phyloP scores from a whole-genome alignment of 345 rosid genomes.

The Hirschfeldia incana region DNA sequence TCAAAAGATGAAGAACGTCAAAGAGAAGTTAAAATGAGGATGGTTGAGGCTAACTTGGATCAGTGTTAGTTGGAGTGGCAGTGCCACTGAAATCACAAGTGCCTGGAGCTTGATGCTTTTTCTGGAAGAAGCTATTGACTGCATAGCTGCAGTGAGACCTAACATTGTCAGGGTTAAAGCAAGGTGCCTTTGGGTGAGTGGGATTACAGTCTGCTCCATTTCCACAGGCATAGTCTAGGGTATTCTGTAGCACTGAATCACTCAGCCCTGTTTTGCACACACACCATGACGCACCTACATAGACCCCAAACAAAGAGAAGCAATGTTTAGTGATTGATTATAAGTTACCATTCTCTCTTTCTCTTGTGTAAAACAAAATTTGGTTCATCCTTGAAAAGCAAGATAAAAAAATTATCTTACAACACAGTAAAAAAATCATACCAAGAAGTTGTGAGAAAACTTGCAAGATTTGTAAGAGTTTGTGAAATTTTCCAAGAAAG shows the following conservation, averaged over 20 bases:
- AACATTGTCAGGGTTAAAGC: slow-evolving; percentile 76
- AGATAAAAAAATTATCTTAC: too few relatives aligned
- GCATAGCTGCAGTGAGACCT: slow-evolving; percentile 82
- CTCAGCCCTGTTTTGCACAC: slow-evolving; percentile 67
- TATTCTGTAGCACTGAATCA: slow-evolving; percentile 62
- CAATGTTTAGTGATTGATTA: background rate
- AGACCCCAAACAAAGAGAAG: slow-evolving; percentile 10
- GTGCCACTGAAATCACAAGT: slow-evolving; percentile 81
- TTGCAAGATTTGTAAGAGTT: too few relatives aligned
- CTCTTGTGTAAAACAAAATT: slow-evolving; percentile 19
- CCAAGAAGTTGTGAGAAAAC: too few relatives aligned
- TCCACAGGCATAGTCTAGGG: slow-evolving; percentile 93
- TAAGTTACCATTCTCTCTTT: background rate
- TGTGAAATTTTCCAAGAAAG: background rate
- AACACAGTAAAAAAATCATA: too few relatives aligned
- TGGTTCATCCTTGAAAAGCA: background rate
- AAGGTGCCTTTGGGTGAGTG: slow-evolving; percentile 52
- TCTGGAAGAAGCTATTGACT: slow-evolving; percentile 89
- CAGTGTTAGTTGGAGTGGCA: slow-evolving; percentile 51
- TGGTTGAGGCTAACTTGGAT: slow-evolving; percentile 54
- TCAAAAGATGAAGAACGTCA: background rate
- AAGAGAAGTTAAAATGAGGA: background rate
- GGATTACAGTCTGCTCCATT: slow-evolving; percentile 93
- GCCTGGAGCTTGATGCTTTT: slow-evolving; percentile 66
- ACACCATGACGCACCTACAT: slow-evolving; percentile 73